These are phyloP conservation scores for Melampsora occidentalis DNA, from an alignment of 1,284 basidiomycete genomes.

Conservation along the genomic window DNA sequence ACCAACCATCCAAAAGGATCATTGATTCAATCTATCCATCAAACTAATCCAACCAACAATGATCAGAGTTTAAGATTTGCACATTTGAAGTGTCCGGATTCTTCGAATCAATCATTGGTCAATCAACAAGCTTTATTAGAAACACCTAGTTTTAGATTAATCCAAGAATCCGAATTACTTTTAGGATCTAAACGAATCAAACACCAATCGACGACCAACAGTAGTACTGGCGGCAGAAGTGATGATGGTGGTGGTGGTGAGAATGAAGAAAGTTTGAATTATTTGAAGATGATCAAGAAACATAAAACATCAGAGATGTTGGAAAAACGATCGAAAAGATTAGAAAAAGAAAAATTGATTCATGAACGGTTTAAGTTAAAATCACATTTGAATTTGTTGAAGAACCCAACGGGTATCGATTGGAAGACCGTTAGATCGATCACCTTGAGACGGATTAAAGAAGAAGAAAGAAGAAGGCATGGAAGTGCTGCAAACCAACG, in stretches of 20 bases:
- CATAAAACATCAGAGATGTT: constrained; percentile 51
- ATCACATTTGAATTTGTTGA: constrained; percentile 27
- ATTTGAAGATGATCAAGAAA: too few species aligned
- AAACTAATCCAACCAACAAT: constrained; percentile 3
- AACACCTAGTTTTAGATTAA: constrained; percentile 14
- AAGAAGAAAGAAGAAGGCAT: constrained; percentile 18
- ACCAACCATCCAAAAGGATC: background rate
- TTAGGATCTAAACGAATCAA: too few species aligned
- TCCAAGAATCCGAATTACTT: constrained; percentile 22
- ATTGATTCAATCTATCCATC: background rate
- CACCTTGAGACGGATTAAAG: constrained; percentile 35
- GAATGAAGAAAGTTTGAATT: too few species aligned
- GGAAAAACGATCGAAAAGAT: constrained; percentile 49
- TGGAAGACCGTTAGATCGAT: constrained; percentile 35
- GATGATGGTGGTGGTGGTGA: too few species aligned
- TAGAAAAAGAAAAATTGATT: constrained; percentile 50
- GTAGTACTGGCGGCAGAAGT: too few species aligned
- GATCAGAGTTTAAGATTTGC: constrained; percentile 15
- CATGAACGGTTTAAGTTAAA: constrained; percentile 47
- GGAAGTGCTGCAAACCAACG: background rate
- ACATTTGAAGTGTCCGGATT: constrained; percentile 28
- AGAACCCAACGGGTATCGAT: constrained; percentile 22
- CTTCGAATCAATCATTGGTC: background rate
- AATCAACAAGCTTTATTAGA: background rate
- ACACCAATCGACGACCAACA: too few species aligned